Evolutionary conservation across 1,139 yeast species (phyloP).

Genomic region (Waltiozyma solani): DNA sequence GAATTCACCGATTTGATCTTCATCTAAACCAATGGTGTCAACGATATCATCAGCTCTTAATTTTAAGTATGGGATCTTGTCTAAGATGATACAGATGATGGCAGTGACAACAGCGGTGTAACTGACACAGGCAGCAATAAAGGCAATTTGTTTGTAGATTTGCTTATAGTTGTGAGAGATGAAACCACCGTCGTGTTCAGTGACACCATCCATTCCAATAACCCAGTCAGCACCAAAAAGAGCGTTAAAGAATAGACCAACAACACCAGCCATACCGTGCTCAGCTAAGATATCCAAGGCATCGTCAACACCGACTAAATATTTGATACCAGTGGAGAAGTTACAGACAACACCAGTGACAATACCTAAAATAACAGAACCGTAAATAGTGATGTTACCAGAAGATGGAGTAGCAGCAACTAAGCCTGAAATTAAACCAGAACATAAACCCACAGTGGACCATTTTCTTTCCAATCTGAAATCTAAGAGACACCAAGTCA

Average conservation of each 20-base stretch:
- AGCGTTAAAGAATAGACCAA: slow-evolving; percentile 83
- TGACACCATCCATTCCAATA: slow-evolving; percentile 78
- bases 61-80: slow-evolving; percentile 75
- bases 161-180: slow-evolving; percentile 84
- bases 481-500: slow-evolving; percentile 88
- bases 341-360: slow-evolving; percentile 80
- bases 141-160: slow-evolving; percentile 82
- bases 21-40: slow-evolving; percentile 87
- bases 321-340: slow-evolving; percentile 82
- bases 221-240: slow-evolving; percentile 82
- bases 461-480: slow-evolving; percentile 81
- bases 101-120: slow-evolving; percentile 77
- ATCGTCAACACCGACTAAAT: slow-evolving; percentile 75
- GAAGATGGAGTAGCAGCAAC: slow-evolving; percentile 96
- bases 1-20: slow-evolving; percentile 95
- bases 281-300: slow-evolving; percentile 93
- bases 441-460: slow-evolving; percentile 92
- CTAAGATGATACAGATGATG: slow-evolving; percentile 59
- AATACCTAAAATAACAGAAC: slow-evolving; percentile 76
- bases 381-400: slow-evolving; percentile 88
- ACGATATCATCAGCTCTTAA: slow-evolving; percentile 77
- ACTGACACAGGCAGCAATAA: slow-evolving; percentile 63
- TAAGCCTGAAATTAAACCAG: slow-evolving; percentile 90
- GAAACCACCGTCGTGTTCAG: slow-evolving; percentile 90
- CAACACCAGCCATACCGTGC: slow-evolving; percentile 94